Percentiles rank a stretch among this genome's conserved stretches.
Evolutionary conservation across 2,329 filamentous ascomycete species (phyloP).

Genomic region (Fusarium fujikuroi): DNA sequence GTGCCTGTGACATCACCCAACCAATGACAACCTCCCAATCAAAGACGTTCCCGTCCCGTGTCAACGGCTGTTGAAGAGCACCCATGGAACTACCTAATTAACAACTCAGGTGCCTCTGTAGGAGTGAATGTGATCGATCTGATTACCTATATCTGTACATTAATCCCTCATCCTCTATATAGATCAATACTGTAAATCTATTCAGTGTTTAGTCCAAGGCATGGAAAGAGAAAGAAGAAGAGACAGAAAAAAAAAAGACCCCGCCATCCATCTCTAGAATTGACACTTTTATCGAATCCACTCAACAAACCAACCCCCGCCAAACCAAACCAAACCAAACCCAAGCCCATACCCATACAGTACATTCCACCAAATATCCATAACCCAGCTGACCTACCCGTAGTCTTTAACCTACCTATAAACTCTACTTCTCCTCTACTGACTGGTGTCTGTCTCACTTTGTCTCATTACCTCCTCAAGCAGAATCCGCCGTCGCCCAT

Average conservation of each 20-base stretch:
- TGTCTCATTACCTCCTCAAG: not conserved
- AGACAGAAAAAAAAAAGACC: constrained; percentile 6
- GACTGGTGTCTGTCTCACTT: constrained; percentile 2
- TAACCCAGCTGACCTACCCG: constrained; percentile 25
- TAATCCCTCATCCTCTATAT: not conserved
- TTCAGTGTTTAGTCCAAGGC: not conserved
- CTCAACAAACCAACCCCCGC: constrained; percentile 35
- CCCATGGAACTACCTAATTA: not conserved
- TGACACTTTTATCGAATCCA: constrained; percentile 3
- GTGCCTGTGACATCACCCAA: constrained; percentile 32
- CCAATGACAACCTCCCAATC: constrained; percentile 36
- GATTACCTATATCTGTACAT: constrained; percentile 13
- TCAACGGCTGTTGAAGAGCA: constrained; percentile 8
- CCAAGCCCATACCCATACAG: not conserved
- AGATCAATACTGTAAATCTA: not conserved
- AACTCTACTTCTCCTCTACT: not conserved
- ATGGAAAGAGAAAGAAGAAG: not conserved
- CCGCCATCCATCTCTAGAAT: constrained; percentile 22
- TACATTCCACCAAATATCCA: not conserved
- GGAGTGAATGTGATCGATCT: constrained; percentile 1
- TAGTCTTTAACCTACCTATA: not conserved
- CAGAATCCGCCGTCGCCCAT: constrained; percentile 3
- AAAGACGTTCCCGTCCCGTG: constrained; percentile 31
- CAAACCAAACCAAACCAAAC: constrained; percentile 19
- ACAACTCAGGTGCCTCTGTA: not conserved